Evolutionary conservation across 164 flowering plant genomes (phyloP), one percentile per base, ranked within the genome.

Genomic region (Nymphaea thermarum): DNA sequence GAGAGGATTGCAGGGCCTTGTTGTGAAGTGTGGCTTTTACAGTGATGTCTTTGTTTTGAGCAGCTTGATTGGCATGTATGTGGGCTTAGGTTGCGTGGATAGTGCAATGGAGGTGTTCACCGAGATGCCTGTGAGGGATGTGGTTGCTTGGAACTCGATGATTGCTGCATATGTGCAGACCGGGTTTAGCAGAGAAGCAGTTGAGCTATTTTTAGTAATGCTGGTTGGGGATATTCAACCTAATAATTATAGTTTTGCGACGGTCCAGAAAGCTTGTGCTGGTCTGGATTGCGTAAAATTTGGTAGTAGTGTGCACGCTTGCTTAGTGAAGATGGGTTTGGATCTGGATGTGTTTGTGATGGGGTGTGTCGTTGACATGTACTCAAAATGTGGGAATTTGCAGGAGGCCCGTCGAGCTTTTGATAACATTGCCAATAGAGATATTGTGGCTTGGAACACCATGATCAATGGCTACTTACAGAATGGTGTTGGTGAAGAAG

Each of bases 381-480:
- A 62, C 43, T 61, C 65, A n/a, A 68, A 61, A 62, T 68, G 55
- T 44, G 42, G 70, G 18, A 8, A 53, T 44, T 62, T 68, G 51
- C 65, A 68, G 16, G 15, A 45, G 12, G 65, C 65, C 43, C 44
- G 65, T 12, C n/a, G 11, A 10, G 41, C 62, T 61, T 68, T 68
- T 25, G 53, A 68, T 68, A 8, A 4, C 43, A 68, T 68, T 55
- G 66, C 57, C 14, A 44, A 61, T 42, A 62, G 60, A 44, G 71
- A 68, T 62, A 53, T 68, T 25, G 64, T 68, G 45, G 59, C 17
- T 18, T 68, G 71, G 71, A 68, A 68, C 62, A 43, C 71, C 57
- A 61, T 68, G 71, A 68, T 68, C 44, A 62, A 17, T 44, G 71
- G 71, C 57, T 68, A 68, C 18, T 44, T 64, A 43, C 71, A 61